Base-by-base conservation (phyloP, 2,329 filamentous ascomycete species). In the Colletotrichum acutatum region DNA sequence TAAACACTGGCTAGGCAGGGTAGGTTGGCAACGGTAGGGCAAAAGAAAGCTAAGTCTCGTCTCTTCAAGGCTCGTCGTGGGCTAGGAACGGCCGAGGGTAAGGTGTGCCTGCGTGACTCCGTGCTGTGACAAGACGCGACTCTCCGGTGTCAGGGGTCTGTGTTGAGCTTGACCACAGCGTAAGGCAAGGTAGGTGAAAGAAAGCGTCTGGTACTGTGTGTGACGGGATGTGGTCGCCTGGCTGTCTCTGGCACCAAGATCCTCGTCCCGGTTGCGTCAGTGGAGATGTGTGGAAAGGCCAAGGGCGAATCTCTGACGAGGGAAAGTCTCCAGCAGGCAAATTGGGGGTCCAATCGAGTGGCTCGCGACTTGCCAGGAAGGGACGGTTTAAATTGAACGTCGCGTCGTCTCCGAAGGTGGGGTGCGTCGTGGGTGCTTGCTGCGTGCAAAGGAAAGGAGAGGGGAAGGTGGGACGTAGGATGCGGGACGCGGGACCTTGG, bases 361-460 rank as follows among this genome's bases (percentile, higher is more conserved):
- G 71, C 67, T 53, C 52, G 58, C 24, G 68, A 58, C 28, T 52
- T 59, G n/a, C 62, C 66, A 72, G 66, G 68, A 66, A 62, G 63
- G 70, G 53, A 52, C 49, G 53, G 59, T 71, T 74, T 74, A 63
- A 64, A 74, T 74, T 74, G 71, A 72, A 74, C 57, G 68, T 74
- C 71, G 71, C 71, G 71, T 71, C 37, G 52, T 60, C 62, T 67
- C 68, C 62, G 59, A 66, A 63, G 42, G 68, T 72, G 68, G 71
- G 71, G 71, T 34, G 32, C 32, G 11, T 34, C 32, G 32, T 12
- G 32, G 32, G 32, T 32, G 68, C 30, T 24, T 30, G n/a, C 30
- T 34, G 62, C 30, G 42, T 37, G 22, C 52, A 54, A 65, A 57
- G 52, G 52, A 65, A 54, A 54, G 62, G 62, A 65, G 49, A 65